These are phyloP conservation scores for Pulveroboletus sp. DNA, from an alignment of 768 basidiomycete species.

Conservation along the genomic window DNA sequence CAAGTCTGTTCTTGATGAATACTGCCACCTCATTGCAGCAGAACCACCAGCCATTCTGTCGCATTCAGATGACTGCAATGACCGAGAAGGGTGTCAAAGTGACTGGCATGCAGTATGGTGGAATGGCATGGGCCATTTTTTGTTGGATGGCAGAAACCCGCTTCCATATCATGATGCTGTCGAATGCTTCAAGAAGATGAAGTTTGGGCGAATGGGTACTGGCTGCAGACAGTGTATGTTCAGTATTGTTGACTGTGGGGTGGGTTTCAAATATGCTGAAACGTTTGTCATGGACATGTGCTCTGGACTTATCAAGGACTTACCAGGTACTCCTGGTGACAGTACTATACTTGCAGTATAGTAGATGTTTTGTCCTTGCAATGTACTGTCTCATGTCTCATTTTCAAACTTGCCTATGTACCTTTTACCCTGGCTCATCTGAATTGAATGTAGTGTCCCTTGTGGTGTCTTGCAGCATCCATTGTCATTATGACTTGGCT, in stretches of 20 bases:
- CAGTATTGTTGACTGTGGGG: not conserved
- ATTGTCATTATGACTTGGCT: no score
- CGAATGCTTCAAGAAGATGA: conserved; percentile 5
- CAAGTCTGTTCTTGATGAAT: not conserved
- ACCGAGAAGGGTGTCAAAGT: not conserved
- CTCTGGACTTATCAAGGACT: not conserved
- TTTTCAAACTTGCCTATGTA: no score
- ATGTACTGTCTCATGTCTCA: no score
- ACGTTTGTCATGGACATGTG: not conserved
- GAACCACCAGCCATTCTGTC: not conserved
- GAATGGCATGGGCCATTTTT: conserved; percentile 18
- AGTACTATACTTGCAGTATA: no score
- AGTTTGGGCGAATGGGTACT: conserved; percentile 15
- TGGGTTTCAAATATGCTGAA: not conserved
- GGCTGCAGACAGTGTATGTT: conserved; percentile 10
- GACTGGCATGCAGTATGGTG: conserved; percentile 3
- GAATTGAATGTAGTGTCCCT: no score
- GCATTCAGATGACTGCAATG: not conserved
- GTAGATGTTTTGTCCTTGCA: no score
- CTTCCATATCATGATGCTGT: conserved; percentile 8
- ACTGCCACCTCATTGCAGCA: not conserved
- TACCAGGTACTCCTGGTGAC: no score
- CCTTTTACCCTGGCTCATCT: no score
- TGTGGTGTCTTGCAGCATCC: no score
- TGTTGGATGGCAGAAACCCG: conserved; percentile 17